phyloP scores from a whole-genome alignment of 2,329 filamentous ascomycete species.

The Botrytis squamosa region DNA sequence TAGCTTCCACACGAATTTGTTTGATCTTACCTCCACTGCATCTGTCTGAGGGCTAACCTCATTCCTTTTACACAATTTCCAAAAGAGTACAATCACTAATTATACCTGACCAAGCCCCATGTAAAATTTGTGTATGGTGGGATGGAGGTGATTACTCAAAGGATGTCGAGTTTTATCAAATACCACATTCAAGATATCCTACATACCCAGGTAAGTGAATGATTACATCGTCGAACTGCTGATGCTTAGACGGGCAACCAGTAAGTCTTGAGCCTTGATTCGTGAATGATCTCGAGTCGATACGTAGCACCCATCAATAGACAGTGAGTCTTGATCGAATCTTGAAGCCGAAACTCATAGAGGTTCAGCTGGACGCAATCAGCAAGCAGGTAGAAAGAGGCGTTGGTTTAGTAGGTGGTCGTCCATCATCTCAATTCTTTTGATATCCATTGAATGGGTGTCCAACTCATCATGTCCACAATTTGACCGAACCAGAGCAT shows the following conservation, averaged over 20 bases:
- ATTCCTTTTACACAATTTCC: neutral
- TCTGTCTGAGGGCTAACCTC: neutral
- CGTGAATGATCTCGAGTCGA: neutral
- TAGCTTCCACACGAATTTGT: neutral
- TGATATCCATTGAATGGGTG: neutral
- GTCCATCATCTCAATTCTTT: neutral
- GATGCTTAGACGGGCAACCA: neutral
- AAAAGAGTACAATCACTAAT: neutral
- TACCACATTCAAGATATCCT: neutral
- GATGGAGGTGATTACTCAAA: neutral
- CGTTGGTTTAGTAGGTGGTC: neutral
- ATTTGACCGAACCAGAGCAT: neutral
- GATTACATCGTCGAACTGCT: neutral
- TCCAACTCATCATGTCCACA: conserved; percentile 1
- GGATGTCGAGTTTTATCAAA: neutral
- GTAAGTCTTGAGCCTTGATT: neutral
- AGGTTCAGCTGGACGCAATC: neutral
- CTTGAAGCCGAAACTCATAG: neutral
- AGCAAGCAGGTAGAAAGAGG: neutral
- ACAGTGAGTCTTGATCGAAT: neutral
- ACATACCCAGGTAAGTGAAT: neutral
- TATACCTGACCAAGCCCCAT: neutral
- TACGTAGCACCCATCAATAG: neutral
- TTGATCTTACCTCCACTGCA: neutral
- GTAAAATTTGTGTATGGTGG: neutral